A percentile compares a stretch with the other conserved stretches of the same genome.
phyloP scores from a whole-genome alignment of 192 early-diverging fungal species.

The Linnemannia exigua region DNA sequence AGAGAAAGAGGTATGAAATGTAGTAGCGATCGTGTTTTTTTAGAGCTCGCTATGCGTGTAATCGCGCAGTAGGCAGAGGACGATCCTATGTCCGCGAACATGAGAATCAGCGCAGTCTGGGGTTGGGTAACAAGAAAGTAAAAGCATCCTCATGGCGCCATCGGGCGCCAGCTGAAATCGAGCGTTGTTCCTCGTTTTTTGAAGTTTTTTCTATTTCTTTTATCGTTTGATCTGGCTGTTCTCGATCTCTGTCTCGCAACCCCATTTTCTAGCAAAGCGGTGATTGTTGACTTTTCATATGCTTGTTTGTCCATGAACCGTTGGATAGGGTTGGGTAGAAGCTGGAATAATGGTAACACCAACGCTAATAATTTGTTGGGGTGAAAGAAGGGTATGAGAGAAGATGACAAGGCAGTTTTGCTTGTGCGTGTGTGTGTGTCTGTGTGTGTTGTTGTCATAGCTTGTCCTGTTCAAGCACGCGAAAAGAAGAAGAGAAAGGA shows the following conservation, averaged over 20 bases:
- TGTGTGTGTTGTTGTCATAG: not conserved
- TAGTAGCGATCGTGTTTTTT: not conserved
- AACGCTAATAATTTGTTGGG: conserved; percentile 1
- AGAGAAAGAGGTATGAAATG: not conserved
- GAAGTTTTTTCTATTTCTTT: too few species aligned
- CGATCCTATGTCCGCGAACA: too few species aligned
- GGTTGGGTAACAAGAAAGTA: too few species aligned
- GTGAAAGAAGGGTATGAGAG: not conserved
- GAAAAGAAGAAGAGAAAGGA: not conserved
- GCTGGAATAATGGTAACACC: conserved; percentile 2
- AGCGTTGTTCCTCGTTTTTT: not conserved
- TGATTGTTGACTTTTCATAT: not conserved
- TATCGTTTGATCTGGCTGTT: not conserved
- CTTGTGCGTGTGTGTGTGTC: too few species aligned
- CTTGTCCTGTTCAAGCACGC: not conserved
- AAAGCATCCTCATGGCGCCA: conserved; percentile 3
- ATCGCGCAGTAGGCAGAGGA: not conserved
- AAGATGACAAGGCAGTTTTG: not conserved
- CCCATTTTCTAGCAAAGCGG: not conserved
- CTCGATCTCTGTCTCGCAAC: too few species aligned
- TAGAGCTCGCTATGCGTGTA: not conserved
- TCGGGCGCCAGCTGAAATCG: not conserved
- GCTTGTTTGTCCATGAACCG: not conserved
- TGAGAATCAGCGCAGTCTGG: too few species aligned
- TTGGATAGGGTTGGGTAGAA: not conserved